Evolutionary conservation across 2,329 filamentous ascomycete genomes (phyloP).

Genomic region (Cladosporium sp.): DNA sequence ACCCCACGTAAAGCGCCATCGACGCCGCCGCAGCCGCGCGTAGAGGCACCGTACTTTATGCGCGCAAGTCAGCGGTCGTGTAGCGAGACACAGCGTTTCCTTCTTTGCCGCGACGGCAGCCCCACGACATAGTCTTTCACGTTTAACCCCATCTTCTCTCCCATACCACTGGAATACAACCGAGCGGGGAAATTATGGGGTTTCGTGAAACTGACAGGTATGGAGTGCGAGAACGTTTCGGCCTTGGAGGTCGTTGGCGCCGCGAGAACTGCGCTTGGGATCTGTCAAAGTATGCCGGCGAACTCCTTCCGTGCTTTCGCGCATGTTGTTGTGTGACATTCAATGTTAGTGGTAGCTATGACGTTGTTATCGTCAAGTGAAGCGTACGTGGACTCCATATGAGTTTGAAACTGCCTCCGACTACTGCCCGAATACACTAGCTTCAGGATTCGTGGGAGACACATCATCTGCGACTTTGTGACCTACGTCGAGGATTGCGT

Average conservation of each 20-base stretch:
- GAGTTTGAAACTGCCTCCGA: background rate
- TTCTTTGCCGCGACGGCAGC: background rate
- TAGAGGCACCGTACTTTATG: background rate
- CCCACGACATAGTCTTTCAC: background rate
- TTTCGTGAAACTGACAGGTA: background rate
- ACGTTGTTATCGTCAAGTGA: background rate
- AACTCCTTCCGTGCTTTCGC: background rate
- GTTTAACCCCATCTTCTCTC: background rate
- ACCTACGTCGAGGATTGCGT: background rate
- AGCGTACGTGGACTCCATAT: background rate
- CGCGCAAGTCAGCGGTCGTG: background rate
- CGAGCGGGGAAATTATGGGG: background rate
- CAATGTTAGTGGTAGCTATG: background rate
- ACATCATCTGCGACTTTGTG: background rate
- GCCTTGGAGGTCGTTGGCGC: background rate
- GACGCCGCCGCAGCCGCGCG: background rate
- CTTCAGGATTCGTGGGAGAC: no score
- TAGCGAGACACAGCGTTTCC: background rate
- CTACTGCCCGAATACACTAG: background rate
- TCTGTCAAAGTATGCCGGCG: background rate
- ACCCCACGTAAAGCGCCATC: background rate
- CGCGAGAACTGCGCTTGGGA: background rate
- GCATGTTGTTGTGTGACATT: background rate
- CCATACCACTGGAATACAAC: background rate
- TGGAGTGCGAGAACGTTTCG: background rate